Evolutionary conservation across 768 basidiomycete species (phyloP).

Genomic region (Royoungia palumana): DNA sequence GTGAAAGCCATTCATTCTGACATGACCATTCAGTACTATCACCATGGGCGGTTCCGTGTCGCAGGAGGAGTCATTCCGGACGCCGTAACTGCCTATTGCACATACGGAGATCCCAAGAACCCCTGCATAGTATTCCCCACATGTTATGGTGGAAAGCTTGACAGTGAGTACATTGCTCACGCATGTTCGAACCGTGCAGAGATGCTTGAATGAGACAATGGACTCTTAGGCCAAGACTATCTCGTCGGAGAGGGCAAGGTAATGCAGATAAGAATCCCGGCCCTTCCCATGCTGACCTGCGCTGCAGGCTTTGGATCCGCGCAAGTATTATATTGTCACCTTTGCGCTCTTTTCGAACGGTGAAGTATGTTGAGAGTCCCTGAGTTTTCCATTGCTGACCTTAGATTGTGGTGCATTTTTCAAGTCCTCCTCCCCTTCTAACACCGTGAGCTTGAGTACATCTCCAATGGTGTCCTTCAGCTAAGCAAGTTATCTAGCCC

Average conservation of each 20-base stretch:
- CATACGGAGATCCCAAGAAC: slow-evolving; percentile 50
- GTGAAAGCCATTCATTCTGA: not conserved
- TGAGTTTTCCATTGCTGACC: not conserved
- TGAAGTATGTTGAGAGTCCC: slow-evolving; percentile 38
- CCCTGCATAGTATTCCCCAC: slow-evolving; percentile 61
- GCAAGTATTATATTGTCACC: slow-evolving; percentile 53
- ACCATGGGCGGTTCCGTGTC: slow-evolving; percentile 52
- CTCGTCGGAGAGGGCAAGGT: slow-evolving; percentile 54
- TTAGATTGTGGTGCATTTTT: not conserved
- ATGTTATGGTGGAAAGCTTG: slow-evolving; percentile 53
- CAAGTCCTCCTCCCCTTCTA: slow-evolving; percentile 60
- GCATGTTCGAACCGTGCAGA: not conserved
- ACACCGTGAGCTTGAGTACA: slow-evolving; percentile 29
- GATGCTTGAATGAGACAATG: slow-evolving; percentile 11
- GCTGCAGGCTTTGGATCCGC: slow-evolving; percentile 44
- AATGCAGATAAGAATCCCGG: not conserved
- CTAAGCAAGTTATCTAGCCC: slow-evolving; percentile 34
- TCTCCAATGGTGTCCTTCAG: not conserved
- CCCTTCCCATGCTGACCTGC: not conserved
- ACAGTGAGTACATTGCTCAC: slow-evolving; percentile 35
- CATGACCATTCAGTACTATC: slow-evolving; percentile 43
- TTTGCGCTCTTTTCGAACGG: slow-evolving; percentile 59
- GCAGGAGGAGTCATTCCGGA: slow-evolving; percentile 53
- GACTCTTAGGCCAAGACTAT: slow-evolving; percentile 43
- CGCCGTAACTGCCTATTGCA: slow-evolving; percentile 57